Evolutionary conservation across 139 green algal genomes (phyloP), one percentile per base, ranked within the genome.

Genomic region (Chlamydomonas sp.): DNA sequence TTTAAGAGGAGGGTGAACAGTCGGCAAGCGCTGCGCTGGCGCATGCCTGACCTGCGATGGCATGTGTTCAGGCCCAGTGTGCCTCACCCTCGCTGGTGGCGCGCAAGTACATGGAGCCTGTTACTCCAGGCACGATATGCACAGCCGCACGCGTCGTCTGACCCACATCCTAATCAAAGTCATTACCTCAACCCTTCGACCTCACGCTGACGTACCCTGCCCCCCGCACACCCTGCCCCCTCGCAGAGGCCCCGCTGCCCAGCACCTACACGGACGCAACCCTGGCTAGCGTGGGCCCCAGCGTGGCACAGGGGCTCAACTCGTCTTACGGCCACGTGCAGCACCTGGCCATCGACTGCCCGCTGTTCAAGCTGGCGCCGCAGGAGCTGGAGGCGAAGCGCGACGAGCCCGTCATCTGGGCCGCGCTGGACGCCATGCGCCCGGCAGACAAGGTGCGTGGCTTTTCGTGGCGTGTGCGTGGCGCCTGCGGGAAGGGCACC

Each of bases 321-420:
- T 68, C 62, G 73, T 77, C 12, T 14, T 88, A 88, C 83, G 49
- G 73, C 74, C 4, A 16, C 10, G n/a, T 77, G 61, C 78, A 79
- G 15, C 87, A 93, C 79, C 63, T 93, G 63, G 71, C 78, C 5
- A 75, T 91, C 9, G 88, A 90, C 80, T 93, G 90, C 73, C 88
- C 90, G 18, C 73, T 90, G 8, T 90, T 91, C 68, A 78, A 83
- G 59, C 67, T 91, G 62, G 73, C 85, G 0, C 77, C 88, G 2
- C 20, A 5, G 15, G 83, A 88, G 73, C 61, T 88, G 62, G 68
- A 59, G 2, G 60, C 59, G 49, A 10, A 12, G 49, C 10, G 14
- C 63, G 83, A 88, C 31, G 83, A 88, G 83, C 83, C 83, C 4
- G 16, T 88, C 73, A 76, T 88, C 15, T 82, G 74, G 74, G 73